A percentile compares a stretch with the other conserved stretches of the same genome.
These are phyloP conservation scores for Cryptosporidium andersoni DNA, from an alignment of 169 alveolate species.

Conservation along the genomic window DNA sequence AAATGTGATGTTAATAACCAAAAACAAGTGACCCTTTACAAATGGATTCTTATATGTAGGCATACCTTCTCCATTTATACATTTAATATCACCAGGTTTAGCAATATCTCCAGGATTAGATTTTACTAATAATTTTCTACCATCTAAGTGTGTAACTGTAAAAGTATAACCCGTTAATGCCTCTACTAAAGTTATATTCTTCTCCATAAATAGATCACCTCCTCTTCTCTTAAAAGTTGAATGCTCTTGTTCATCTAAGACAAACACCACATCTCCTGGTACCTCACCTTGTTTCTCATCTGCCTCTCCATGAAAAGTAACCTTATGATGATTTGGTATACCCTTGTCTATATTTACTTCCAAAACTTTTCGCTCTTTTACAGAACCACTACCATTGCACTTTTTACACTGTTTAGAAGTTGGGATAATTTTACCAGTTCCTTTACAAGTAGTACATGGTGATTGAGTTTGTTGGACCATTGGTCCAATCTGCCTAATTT, in stretches of 20 bases:
- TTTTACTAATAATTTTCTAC: slow-evolving; percentile 84
- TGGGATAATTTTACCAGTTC: slow-evolving; percentile 88
- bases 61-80: slow-evolving; percentile 94
- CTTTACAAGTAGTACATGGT: slow-evolving; percentile 90
- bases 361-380: slow-evolving; percentile 89
- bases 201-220: slow-evolving; percentile 90
- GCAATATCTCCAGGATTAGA: slow-evolving; percentile 88
- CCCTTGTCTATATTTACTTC: slow-evolving; percentile 95
- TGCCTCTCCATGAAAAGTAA: slow-evolving; percentile 93
- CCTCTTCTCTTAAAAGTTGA: slow-evolving; percentile 91
- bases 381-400: slow-evolving; percentile 89
- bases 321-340: slow-evolving; percentile 92
- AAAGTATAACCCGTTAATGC: slow-evolving; percentile 94
- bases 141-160: slow-evolving; percentile 92
- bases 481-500: slow-evolving; percentile 89
- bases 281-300: slow-evolving; percentile 94
- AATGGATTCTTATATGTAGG: slow-evolving; percentile 93
- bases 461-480: slow-evolving; percentile 90
- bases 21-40: slow-evolving; percentile 91
- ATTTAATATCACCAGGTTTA: slow-evolving; percentile 89
- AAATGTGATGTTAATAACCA: slow-evolving; percentile 91
- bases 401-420: slow-evolving; percentile 89
- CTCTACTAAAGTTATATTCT: slow-evolving; percentile 89
- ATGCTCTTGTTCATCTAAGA: slow-evolving; percentile 88
- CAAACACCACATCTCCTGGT: slow-evolving; percentile 93